Conservation (phyloP, 192 early-diverging fungal species). For the Umbelopsis ramanniana region DNA sequence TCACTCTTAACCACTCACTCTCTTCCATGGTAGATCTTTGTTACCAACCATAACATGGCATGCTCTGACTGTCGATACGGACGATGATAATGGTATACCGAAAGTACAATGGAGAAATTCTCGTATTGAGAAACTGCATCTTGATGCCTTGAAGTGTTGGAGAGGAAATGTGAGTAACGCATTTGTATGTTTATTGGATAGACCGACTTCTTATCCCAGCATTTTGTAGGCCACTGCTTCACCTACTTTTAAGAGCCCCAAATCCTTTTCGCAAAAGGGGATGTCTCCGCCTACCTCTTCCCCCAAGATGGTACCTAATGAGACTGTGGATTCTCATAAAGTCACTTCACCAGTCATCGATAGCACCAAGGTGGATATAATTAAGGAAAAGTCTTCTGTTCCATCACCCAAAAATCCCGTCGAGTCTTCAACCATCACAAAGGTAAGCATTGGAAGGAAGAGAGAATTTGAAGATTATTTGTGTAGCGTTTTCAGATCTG, state of each 20-base stretch:
- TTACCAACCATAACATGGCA: constrained; percentile 10
- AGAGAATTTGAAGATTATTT: too few species aligned
- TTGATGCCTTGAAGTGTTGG: not conserved
- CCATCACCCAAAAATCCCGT: not conserved
- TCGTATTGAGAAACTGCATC: constrained; percentile 6
- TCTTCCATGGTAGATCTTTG: not conserved
- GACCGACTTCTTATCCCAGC: too few species aligned
- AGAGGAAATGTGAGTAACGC: not conserved
- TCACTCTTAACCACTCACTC: not conserved
- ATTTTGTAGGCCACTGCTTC: not conserved
- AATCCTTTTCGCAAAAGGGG: too few species aligned
- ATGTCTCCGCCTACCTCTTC: too few species aligned
- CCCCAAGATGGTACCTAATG: too few species aligned
- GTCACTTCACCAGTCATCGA: not conserved
- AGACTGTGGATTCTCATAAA: not conserved
- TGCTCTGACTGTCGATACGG: not conserved
- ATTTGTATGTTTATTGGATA: too few species aligned
- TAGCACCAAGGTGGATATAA: not conserved
- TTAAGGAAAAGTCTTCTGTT: too few species aligned
- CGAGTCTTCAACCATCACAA: not conserved
- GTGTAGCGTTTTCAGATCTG: too few species aligned
- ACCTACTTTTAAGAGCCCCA: not conserved
- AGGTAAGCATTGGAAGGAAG: not conserved
- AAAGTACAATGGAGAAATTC: constrained; percentile 17
- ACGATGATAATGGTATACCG: constrained; percentile 6